phyloP scores from a whole-genome alignment of 2,329 filamentous ascomycete species.

The Saccharata proteae region DNA sequence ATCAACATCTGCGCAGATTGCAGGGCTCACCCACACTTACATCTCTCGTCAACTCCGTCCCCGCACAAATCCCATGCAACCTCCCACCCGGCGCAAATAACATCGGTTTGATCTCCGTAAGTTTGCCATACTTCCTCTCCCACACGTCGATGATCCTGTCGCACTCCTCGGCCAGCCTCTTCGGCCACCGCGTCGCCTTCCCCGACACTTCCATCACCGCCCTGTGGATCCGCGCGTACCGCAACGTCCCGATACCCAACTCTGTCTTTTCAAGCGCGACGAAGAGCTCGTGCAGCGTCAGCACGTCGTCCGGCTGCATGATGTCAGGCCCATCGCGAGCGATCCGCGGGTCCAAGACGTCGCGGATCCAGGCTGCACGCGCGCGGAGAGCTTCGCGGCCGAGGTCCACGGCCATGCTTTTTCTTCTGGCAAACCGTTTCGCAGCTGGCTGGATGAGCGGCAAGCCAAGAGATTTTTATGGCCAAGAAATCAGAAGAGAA shows the following conservation, averaged over 20 bases:
- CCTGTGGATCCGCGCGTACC: slow-evolving; percentile 34
- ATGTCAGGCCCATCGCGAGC: slow-evolving; percentile 33
- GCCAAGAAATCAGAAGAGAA: no score
- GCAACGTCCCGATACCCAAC: slow-evolving; percentile 23
- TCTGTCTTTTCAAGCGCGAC: slow-evolving; percentile 7
- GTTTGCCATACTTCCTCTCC: slow-evolving; percentile 25
- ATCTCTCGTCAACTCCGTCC: slow-evolving; percentile 25
- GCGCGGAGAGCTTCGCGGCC: slow-evolving; percentile 17
- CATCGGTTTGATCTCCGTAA: slow-evolving; percentile 26
- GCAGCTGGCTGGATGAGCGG: no score
- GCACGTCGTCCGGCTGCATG: slow-evolving; percentile 31
- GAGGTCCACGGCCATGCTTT: slow-evolving; percentile 3
- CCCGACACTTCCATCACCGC: slow-evolving; percentile 32
- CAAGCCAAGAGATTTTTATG: no score
- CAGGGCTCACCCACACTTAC: slow-evolving; percentile 19
- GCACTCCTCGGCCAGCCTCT: slow-evolving; percentile 30
- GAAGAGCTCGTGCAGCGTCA: slow-evolving; percentile 32
- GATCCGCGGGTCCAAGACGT: slow-evolving; percentile 33
- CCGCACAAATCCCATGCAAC: slow-evolving; percentile 28
- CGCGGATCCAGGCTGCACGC: slow-evolving; percentile 33
- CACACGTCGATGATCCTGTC: slow-evolving; percentile 30
- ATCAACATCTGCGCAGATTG: slow-evolving; percentile 4
- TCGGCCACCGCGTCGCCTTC: slow-evolving; percentile 36
- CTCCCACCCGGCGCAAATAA: slow-evolving; percentile 32
- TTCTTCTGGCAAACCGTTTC: no score